phyloP scores from a whole-genome alignment of 306 rosid genomes.

The Mimosa pudica region DNA sequence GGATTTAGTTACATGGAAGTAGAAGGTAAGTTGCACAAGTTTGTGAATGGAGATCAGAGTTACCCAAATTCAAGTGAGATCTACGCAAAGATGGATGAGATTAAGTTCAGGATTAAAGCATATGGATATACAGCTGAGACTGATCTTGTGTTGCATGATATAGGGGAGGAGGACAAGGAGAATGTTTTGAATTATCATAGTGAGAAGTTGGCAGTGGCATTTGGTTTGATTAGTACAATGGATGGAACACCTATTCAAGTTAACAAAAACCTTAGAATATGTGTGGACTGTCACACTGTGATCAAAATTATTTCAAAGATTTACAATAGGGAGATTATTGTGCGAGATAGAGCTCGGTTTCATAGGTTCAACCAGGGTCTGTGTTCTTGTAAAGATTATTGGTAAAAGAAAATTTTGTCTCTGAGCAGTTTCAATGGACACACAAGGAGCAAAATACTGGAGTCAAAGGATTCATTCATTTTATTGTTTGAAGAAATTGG shows the following conservation, averaged over 20 bases:
- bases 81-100: slow-evolving; percentile 84
- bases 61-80: slow-evolving; percentile 61
- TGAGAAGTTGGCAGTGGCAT: slow-evolving; percentile 91
- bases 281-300: slow-evolving; percentile 78
- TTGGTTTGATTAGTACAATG: slow-evolving; percentile 69
- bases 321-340: slow-evolving; percentile 73
- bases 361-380: slow-evolving; percentile 75
- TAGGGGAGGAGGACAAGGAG: slow-evolving; percentile 91
- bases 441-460: neutral
- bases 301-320: slow-evolving; percentile 65
- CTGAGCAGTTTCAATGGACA: neutral
- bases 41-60: slow-evolving; percentile 73
- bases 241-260: slow-evolving; percentile 75
- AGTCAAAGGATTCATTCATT: neutral
- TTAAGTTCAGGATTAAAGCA: slow-evolving; percentile 56
- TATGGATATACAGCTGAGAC: slow-evolving; percentile 71
- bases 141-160: slow-evolving; percentile 82
- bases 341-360: slow-evolving; percentile 85
- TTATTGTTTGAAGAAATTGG: slow-evolving; percentile 6
- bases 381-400: slow-evolving; percentile 89
- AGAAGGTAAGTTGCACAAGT: slow-evolving; percentile 65
- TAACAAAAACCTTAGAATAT: slow-evolving; percentile 87
- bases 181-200: slow-evolving; percentile 77
- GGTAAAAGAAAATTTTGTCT: slow-evolving; percentile 48
- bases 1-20: slow-evolving; percentile 84